These are phyloP conservation scores for Cinnamomum micranthum DNA, from an alignment of 164 flowering plant genomes.

Conservation along the genomic window DNA sequence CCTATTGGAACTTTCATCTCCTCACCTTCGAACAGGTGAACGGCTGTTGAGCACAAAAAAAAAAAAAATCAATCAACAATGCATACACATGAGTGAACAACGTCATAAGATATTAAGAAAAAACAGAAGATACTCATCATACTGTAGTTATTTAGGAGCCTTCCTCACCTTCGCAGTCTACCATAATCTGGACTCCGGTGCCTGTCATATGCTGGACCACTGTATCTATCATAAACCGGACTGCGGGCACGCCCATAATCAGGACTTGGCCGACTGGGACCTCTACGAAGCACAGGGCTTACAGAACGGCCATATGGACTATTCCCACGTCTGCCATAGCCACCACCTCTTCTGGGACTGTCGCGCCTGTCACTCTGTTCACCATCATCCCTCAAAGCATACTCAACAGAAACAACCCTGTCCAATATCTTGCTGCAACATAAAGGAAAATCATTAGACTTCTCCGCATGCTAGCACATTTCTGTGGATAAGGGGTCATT, in stretches of 20 bases:
- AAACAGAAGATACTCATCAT: background rate
- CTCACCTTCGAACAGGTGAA: slow-evolving; percentile 62
- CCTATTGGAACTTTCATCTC: slow-evolving; percentile 28
- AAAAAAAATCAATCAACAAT: background rate
- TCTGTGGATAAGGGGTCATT: background rate
- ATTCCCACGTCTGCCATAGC: slow-evolving; percentile 23
- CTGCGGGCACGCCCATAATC: slow-evolving; percentile 37
- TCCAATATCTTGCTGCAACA: slow-evolving; percentile 72
- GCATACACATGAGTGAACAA: background rate
- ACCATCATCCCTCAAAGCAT: slow-evolving; percentile 84
- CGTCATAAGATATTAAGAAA: background rate
- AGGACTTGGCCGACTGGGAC: slow-evolving; percentile 30
- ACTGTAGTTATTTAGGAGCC: background rate
- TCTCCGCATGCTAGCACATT: background rate
- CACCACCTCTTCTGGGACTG: slow-evolving; percentile 56
- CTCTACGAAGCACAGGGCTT: slow-evolving; percentile 25
- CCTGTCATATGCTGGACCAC: slow-evolving; percentile 22
- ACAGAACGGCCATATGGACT: slow-evolving; percentile 31
- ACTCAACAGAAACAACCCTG: slow-evolving; percentile 91
- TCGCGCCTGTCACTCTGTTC: slow-evolving; percentile 52
- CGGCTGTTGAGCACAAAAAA: slow-evolving; percentile 36
- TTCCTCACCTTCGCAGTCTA: slow-evolving; percentile 25
- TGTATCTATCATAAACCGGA: slow-evolving; percentile 31
- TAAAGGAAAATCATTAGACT: background rate
- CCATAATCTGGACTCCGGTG: slow-evolving; percentile 32